A percentile compares a stretch with the other conserved stretches of the same genome.
These are phyloP conservation scores for Mixia osmundae DNA, from an alignment of 1,284 basidiomycete species.

Conservation along the genomic window DNA sequence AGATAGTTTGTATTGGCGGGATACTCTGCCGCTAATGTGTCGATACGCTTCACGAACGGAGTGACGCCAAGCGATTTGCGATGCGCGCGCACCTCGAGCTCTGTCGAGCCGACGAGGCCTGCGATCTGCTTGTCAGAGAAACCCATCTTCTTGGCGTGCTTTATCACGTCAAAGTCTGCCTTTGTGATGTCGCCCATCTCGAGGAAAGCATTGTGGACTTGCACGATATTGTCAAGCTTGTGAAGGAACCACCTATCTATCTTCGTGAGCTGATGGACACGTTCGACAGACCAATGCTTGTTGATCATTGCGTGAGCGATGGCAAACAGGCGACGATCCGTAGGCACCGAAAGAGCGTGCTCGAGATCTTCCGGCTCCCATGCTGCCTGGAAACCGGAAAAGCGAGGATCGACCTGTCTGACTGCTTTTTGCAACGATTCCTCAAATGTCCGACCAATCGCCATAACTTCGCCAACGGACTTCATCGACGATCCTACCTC, in stretches of 20 bases:
- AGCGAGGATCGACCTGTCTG: slow-evolving; percentile 80
- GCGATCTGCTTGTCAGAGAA: slow-evolving; percentile 89
- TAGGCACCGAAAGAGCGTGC: slow-evolving; percentile 42
- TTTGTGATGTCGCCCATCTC: slow-evolving; percentile 31
- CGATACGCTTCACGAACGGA: slow-evolving; percentile 97
- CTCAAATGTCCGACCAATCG: slow-evolving; percentile 96
- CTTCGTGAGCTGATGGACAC: slow-evolving; percentile 79
- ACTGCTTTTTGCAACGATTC: slow-evolving; percentile 97
- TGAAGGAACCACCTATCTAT: slow-evolving; percentile 99
- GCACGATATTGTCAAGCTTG: slow-evolving; percentile 94
- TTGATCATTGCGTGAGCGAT: slow-evolving; percentile 95
- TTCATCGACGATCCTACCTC: slow-evolving; percentile 97
- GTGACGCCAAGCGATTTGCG: slow-evolving; percentile 72
- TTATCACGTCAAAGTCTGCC: slow-evolving; percentile 30
- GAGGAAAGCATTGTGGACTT: slow-evolving; percentile 44
- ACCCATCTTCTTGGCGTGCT: slow-evolving; percentile 67
- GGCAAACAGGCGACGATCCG: slow-evolving; percentile 83
- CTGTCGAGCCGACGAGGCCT: slow-evolving; percentile 37
- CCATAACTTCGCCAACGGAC: slow-evolving; percentile 98
- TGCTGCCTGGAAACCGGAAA: slow-evolving; percentile 40
- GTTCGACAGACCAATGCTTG: slow-evolving; percentile 71
- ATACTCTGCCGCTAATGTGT: slow-evolving; percentile 95
- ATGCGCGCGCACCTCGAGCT: slow-evolving; percentile 53
- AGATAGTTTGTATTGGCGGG: slow-evolving; percentile 98
- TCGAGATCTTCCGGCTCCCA: slow-evolving; percentile 63